Base-by-base conservation (phyloP, 345 rosid species). In the Citrus medica region DNA sequence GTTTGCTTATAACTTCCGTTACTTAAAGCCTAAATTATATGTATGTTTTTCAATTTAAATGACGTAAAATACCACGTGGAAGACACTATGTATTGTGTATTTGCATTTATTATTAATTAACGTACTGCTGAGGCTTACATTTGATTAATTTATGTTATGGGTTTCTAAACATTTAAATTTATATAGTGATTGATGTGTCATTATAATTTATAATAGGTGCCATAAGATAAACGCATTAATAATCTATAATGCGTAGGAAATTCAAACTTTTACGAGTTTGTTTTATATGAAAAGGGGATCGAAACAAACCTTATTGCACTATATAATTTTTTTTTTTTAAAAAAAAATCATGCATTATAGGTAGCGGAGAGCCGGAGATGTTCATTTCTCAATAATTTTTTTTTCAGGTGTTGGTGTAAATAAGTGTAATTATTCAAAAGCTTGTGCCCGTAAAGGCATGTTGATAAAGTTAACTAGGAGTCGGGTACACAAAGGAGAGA, bases 201-300 rank as follows among this genome's bases (percentile, higher is more conserved):
- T 46, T 32, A 32, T 32, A 32, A 32, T 0, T 13, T 46, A 46
- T 3, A 46, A 46, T 3, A 46, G 51, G 5, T 46, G 17, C 51
- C 3, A 46, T 46, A 46, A 12, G 51, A 46, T 46, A 46, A 13
- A 46, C 17, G 4, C 51, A 3, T 46, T 46, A 46, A 46, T 46
- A 46, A 13, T 46, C 51, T 10, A 13, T 9, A 61, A 12, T 62
- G 33, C 16, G 5, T 1, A 19, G 21, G 13, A 46, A 9, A 65
- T 19, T 16, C 19, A 37, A 64, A 60, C 27, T 38, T 68, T 48
- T 27, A 27, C 7, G 60, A 51, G 2, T 71, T 59, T 24, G 46
- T 80, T 76, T 69, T 42, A 62, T 69, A 60, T 53, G 71, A 35
- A 30, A 75, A 67, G 24, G 76, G 55, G 59, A 55, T 69, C 35